Evolutionary conservation across 306 rosid species (phyloP).

Genomic region (Dryas alaskensis): DNA sequence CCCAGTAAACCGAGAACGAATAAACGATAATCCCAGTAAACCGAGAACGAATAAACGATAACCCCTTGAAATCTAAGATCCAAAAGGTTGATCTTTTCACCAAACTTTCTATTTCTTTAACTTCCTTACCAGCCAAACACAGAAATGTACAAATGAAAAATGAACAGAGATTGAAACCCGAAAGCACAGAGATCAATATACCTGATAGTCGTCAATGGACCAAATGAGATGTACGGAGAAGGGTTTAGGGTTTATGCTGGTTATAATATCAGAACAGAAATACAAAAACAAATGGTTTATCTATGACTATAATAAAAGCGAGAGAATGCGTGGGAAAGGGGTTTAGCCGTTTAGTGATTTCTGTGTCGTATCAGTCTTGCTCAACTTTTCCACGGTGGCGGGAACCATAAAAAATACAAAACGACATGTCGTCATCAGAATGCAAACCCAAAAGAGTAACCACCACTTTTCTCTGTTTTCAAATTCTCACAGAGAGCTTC

Average conservation of each 20-base stretch:
- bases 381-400: neutral
- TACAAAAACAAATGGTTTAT: no score
- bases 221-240: neutral
- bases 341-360: neutral
- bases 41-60: neutral
- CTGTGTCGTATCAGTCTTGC: no score
- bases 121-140: neutral
- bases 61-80: neutral
- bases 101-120: neutral
- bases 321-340: neutral
- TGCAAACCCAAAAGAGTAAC: neutral
- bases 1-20: neutral
- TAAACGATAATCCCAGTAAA: neutral
- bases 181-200: neutral
- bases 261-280: no score
- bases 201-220: neutral
- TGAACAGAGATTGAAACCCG: neutral
- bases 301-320: neutral
- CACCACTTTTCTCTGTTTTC: neutral
- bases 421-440: neutral
- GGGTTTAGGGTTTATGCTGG: slow-evolving; percentile 19
- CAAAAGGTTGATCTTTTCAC: neutral
- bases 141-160: neutral
- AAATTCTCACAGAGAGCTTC: neutral
- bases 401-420: no score